Evolutionary conservation across 768 basidiomycete genomes (phyloP), one percentile per base, ranked within the genome.

Genomic region (Dacryopinax primogenitus): DNA sequence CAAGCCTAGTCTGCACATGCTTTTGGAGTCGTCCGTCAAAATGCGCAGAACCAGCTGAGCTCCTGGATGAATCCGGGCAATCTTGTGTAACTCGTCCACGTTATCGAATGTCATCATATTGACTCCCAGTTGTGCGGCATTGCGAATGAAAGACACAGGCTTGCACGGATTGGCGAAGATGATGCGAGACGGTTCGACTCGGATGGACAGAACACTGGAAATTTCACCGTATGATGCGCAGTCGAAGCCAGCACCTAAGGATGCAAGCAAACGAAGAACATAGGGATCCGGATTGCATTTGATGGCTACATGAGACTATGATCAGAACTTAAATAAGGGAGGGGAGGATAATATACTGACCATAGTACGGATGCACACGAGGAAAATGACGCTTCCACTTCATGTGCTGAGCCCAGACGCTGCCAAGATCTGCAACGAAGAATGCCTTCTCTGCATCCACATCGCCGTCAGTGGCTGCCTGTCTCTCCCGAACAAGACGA

Each of bases 111-210:
- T 97, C 95, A 97, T 96, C 78, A 82, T 85, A 72, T 91, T 82
- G 63, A 98, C 94, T 23, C 88, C 86, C 33, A 79, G 76, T 70
- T 82, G 84, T 41, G 86, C 85, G 16, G 96, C 90, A 70, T 84
- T 83, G 62, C 93, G 88, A 71, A 99, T 82, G 78, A 94, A 97
- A 0, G 92, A 95, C 12, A 84, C 81, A 1, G 96, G 90, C 78
- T 99, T 99, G 86, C 96, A 98, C 0, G 96, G 96, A 77, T 99
- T 99, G 68, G 96, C 96, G 72, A 92, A 99, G 73, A 98, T 91
- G 80, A 99, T 88, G 66, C 87, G 83, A 64, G 83, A 81, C 2
- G 94, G 85, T 58, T 83, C 81, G 63, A 95, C 82, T 3, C 87
- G 86, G 2, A 93, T 75, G 12, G 77, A 77, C 28, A 96, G 78